A percentile compares a stretch with the other conserved stretches of the same genome.
These are phyloP conservation scores for Globisporangium cederbergense DNA, from an alignment of 352 stramenopile genomes.

Conservation along the genomic window DNA sequence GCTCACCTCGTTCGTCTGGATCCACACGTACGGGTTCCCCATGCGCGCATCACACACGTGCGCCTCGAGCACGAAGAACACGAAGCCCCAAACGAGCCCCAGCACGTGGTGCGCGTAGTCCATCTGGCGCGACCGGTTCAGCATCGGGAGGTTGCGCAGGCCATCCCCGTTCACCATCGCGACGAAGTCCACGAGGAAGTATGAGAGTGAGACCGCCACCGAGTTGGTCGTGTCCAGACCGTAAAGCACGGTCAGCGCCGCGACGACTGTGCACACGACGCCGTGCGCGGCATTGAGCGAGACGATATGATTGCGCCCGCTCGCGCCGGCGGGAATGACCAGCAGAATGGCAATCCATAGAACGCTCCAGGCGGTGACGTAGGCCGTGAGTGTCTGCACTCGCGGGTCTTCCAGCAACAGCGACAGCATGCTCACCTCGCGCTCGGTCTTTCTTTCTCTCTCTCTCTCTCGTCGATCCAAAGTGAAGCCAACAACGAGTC, in stretches of 20 bases:
- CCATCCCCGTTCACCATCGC: conserved; percentile 59
- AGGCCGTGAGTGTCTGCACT: conserved; percentile 26
- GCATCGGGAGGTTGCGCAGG: conserved; percentile 25
- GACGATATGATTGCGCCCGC: conserved; percentile 61
- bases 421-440: neutral
- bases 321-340: conserved; percentile 32
- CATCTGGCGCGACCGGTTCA: conserved; percentile 55
- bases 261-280: conserved; percentile 51
- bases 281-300: conserved; percentile 67
- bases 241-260: conserved; percentile 38
- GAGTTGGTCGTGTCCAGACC: conserved; percentile 51
- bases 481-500: conserved; percentile 1
- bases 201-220: conserved; percentile 56
- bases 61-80: conserved; percentile 61
- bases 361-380: conserved; percentile 38
- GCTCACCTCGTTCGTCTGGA: conserved; percentile 81
- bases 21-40: conserved; percentile 78
- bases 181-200: conserved; percentile 67
- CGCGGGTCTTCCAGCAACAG: conserved; percentile 25
- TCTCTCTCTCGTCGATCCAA: conserved; percentile 1
- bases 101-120: conserved; percentile 74
- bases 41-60: conserved; percentile 44
- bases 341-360: conserved; percentile 53
- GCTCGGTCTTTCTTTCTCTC: neutral
- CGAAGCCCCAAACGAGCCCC: conserved; percentile 54